Evolutionary conservation across 1,284 basidiomycete species (phyloP), one percentile per base, ranked within the genome.

Genomic region (Crepidotus sp.): DNA sequence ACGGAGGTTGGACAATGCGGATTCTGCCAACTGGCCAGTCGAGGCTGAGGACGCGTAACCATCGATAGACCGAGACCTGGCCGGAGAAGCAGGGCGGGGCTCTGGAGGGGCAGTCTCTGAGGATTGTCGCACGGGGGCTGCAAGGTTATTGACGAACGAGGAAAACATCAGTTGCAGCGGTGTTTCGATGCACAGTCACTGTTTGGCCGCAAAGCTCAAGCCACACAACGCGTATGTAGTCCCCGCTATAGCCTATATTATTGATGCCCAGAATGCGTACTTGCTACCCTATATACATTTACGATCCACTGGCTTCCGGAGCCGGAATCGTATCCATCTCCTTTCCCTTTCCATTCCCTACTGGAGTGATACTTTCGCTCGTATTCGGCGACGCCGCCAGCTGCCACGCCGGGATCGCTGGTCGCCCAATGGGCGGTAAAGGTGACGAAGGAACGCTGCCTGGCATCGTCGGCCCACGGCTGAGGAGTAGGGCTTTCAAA

Each of bases 401-500:
- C 60, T 95, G 91, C 91, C 91, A 95, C 4, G 87, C 74, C 2
- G 91, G 91, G 59, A 95, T 91, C 9, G 85, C 74, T 9, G 88
- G 84, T 54, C 78, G 74, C 0, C 76, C 75, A 24, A 64, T 63
- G 38, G 56, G 67, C 42, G 64, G 73, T 45, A 63, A 50, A 13
- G 79, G 74, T 1, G 77, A 70, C 4, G 74, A 36, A 10, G 51
- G 51, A 24, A 44, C 67, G 3, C 65, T 64, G 19, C 43, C 66
- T 5, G 77, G 64, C 43, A 68, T 55, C 21, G 64, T 63, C n/a
- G 80, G 74, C 1, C 77, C 76, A 29, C 89, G 77, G 51, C 83
- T 90, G n/a, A 93, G 73, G 5, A 98, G 70, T 13, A 98, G 74
- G 0, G 93, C 83, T 63, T 97, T 98, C 52, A 98, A 72, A 0